phyloP scores from a whole-genome alignment of 352 stramenopile species.

The Globisporangium spinosum region DNA sequence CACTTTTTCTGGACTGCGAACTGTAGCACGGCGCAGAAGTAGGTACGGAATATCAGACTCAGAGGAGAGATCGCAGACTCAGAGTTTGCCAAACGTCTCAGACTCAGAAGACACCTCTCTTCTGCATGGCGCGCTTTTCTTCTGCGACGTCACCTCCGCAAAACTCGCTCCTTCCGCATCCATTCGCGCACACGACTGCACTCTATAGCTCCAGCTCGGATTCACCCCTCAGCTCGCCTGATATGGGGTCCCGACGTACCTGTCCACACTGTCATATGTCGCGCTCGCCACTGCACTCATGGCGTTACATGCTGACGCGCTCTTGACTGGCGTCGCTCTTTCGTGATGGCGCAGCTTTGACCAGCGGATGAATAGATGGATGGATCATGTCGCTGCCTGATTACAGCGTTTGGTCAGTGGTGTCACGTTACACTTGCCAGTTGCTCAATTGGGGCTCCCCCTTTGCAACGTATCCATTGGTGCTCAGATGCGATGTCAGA shows the following conservation, averaged over 20 bases:
- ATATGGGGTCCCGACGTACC: neutral
- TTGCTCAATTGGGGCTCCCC: neutral
- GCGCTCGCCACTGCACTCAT: neutral
- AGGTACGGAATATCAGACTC: neutral
- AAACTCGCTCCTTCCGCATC: neutral
- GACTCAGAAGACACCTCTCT: neutral
- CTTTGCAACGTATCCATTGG: neutral
- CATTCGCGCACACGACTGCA: neutral
- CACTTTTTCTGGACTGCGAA: neutral
- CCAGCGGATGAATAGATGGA: neutral
- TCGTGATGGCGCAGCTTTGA: neutral
- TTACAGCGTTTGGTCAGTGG: neutral
- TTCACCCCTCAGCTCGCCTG: neutral
- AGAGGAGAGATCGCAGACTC: neutral
- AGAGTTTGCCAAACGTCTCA: neutral
- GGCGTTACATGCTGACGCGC: neutral
- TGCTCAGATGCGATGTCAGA: neutral
- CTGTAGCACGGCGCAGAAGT: neutral
- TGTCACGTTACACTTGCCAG: neutral
- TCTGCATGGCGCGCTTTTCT: neutral
- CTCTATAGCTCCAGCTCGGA: neutral
- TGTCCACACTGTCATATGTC: neutral
- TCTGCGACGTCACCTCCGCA: neutral
- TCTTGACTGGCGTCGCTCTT: neutral
- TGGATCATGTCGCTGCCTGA: conserved; percentile 4